A percentile compares a stretch with the other conserved stretches of the same genome.
These are phyloP conservation scores for Phyllachora maydis DNA, from an alignment of 2,329 filamentous ascomycete species.

Conservation along the genomic window DNA sequence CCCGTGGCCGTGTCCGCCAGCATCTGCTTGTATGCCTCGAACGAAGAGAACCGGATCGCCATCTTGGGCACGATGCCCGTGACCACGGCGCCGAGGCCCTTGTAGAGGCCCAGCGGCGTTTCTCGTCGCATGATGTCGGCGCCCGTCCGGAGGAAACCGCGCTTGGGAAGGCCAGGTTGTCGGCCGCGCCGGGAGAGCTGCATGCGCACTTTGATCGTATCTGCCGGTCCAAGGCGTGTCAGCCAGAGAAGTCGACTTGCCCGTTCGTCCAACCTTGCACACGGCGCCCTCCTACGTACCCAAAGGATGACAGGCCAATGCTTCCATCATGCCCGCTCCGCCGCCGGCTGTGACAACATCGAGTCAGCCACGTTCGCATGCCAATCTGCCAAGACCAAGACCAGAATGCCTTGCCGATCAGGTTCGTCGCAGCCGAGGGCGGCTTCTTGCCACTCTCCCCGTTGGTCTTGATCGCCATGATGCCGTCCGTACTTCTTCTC, in stretches of 20 bases:
- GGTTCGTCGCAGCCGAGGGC: conserved; percentile 69
- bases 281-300: too few relatives aligned
- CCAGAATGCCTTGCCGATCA: conserved; percentile 50
- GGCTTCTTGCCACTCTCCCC: conserved; percentile 45
- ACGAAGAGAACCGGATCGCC: conserved; percentile 96
- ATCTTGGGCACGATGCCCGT: conserved; percentile 98
- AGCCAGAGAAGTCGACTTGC: too few relatives aligned
- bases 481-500: too few relatives aligned
- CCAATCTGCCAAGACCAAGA: neutral
- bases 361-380: conserved; percentile 7
- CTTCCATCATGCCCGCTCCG: conserved; percentile 98
- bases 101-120: conserved; percentile 86
- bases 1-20: conserved; percentile 51
- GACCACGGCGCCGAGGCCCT: conserved; percentile 89
- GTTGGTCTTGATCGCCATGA: conserved; percentile 21
- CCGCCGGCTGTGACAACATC: conserved; percentile 63
- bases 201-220: conserved; percentile 99
- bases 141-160: conserved; percentile 77
- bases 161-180: conserved; percentile 62
- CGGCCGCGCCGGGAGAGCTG: conserved; percentile 79
- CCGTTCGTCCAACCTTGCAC: too few relatives aligned
- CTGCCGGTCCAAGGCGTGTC: too few relatives aligned
- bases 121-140: conserved; percentile 73
- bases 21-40: conserved; percentile 82
- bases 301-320: conserved; percentile 82